Evolutionary conservation across 2,329 filamentous ascomycete species (phyloP), one percentile per base, ranked within the genome.

Genomic region (Myotisia sp.): DNA sequence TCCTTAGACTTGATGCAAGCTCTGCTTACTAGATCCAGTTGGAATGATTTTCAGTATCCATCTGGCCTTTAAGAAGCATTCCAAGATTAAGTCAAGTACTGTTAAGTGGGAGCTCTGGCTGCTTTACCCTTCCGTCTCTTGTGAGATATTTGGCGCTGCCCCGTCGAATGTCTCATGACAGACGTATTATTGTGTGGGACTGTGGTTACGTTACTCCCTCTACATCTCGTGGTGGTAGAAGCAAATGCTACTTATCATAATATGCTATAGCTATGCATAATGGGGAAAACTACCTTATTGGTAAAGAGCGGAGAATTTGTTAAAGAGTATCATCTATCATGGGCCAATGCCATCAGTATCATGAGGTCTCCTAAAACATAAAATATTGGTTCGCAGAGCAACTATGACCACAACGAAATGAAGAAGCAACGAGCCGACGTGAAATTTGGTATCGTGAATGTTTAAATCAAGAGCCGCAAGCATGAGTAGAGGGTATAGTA

Each of bases 401-500:
- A 61, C 36, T 7, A 47, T 46, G 3, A 72, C 51, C 5, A 65
- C 47, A 0, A 58, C 31, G 4, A 67, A 34, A 54, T 76, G 72
- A 21, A 68, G 13, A 3, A 55, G 29, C 6, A 68, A 46, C 24
- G 71, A 49, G 10, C 62, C 18, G 3, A 58, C 22, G 30, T 65
- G 65, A 7, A 55, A 39, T 26, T 45, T 44, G 29, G 56, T 33
- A 8, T 57, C 55, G 26, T 54, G 53, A 1, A 43, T 39, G 7
- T 59, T 42, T 10, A 71, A 54, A 42, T 86, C 82, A 8, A 84
- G 46, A 1, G 70, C 72, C 6, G 82, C 83, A 5, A 87, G 53
- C 3, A 69, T 56, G 3, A 92, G 58, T 2, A 92, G 60, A 3
- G 79, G 74, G 44, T 78, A 75, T 3, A 74, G 64, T 3, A 85